Percentiles rank a stretch among this genome's conserved stretches.
Evolutionary conservation across 164 flowering plant species (phyloP).

Genomic region (Kalanchoe fedtschenkoi): DNA sequence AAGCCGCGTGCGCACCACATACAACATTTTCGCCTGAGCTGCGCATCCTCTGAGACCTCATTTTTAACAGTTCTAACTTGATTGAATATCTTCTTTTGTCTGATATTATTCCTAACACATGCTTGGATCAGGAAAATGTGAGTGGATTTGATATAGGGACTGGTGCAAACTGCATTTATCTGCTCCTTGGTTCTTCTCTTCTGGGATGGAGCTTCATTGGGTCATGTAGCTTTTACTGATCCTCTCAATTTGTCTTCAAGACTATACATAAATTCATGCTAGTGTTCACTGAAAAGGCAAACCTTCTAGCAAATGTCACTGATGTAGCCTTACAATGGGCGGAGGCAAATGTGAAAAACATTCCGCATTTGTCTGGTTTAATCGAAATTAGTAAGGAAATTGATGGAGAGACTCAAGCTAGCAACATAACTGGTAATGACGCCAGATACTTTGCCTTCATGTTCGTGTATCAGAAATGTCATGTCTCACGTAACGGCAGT

Average conservation of each 20-base stretch:
- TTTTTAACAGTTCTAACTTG: too few relatives aligned
- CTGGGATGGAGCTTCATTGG: slow-evolving; percentile 91
- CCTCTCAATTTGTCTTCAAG: not conserved
- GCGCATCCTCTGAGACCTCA: too few relatives aligned
- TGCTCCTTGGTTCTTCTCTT: slow-evolving; percentile 90
- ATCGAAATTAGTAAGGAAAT: slow-evolving; percentile 70
- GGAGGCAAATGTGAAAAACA: slow-evolving; percentile 53
- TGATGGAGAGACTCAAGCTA: slow-evolving; percentile 2
- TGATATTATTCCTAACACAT: slow-evolving; percentile 34
- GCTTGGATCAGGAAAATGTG: slow-evolving; percentile 20
- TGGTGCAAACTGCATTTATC: slow-evolving; percentile 94
- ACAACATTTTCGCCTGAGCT: too few relatives aligned
- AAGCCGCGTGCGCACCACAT: too few relatives aligned
- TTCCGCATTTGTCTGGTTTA: slow-evolving; percentile 59
- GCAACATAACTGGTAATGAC: not conserved
- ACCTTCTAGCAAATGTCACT: slow-evolving; percentile 64
- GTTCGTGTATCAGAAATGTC: slow-evolving; percentile 5
- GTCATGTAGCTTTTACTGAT: slow-evolving; percentile 39
- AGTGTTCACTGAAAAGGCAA: not conserved
- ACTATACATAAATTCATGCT: too few relatives aligned
- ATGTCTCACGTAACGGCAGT: slow-evolving; percentile 11
- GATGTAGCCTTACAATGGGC: slow-evolving; percentile 94
- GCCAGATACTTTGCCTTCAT: slow-evolving; percentile 11
- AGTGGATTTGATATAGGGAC: slow-evolving; percentile 93
- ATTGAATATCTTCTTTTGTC: slow-evolving; percentile 74